phyloP scores from a whole-genome alignment of 176 grass and related monocot species.

The Aegilops umbellulata region DNA sequence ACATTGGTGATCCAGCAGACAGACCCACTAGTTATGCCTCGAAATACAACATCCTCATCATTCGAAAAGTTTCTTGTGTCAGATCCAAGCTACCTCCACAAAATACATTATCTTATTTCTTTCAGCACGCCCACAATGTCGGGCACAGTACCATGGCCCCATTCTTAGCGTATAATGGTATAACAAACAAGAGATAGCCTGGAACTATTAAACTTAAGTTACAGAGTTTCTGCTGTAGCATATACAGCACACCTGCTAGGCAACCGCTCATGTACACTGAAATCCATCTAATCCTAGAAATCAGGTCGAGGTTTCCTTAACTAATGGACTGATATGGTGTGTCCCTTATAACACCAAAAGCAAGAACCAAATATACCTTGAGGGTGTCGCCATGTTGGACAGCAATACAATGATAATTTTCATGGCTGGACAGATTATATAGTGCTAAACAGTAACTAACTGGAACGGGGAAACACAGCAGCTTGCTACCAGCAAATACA shows the following conservation, averaged over 20 bases:
- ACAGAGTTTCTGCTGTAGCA: neutral
- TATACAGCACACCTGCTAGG: neutral
- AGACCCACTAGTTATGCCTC: constrained; percentile 46
- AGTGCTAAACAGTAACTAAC: neutral
- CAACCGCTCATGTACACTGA: neutral
- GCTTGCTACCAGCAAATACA: neutral
- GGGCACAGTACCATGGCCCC: neutral
- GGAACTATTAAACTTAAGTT: neutral
- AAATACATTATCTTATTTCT: constrained; percentile 40
- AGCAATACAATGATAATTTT: neutral
- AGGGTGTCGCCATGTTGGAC: neutral
- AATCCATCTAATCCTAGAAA: neutral
- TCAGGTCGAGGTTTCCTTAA: neutral
- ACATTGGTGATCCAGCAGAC: constrained; percentile 12
- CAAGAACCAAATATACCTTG: neutral
- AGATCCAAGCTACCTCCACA: constrained; percentile 40
- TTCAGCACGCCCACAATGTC: neutral
- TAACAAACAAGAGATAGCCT: constrained; percentile 3
- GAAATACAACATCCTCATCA: constrained; percentile 32
- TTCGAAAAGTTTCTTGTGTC: constrained; percentile 34
- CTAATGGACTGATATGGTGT: neutral
- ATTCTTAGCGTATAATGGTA: neutral
- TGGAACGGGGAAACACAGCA: neutral
- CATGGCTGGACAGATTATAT: neutral
- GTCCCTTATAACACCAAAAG: neutral